A percentile compares a stretch with the other conserved stretches of the same genome.
Evolutionary conservation across 2,329 filamentous ascomycete species (phyloP).

Genomic region (Scedosporium aurantiacum): DNA sequence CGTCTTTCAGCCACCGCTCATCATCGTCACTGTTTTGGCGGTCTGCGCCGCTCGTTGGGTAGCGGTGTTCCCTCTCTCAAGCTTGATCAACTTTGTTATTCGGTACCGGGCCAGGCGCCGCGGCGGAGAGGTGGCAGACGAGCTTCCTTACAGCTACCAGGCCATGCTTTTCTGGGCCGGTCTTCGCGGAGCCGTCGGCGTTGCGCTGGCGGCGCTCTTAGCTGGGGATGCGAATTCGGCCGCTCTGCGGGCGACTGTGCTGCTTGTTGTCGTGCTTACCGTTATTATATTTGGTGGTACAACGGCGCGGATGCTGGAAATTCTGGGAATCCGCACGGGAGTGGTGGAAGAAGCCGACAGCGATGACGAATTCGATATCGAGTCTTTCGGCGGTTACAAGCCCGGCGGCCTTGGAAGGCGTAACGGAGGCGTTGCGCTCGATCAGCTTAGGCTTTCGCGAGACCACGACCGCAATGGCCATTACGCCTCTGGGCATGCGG

Average conservation of each 20-base stretch:
- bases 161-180: conserved; percentile 99
- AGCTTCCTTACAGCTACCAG: conserved; percentile 89
- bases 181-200: conserved; percentile 86
- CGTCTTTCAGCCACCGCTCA: conserved; percentile 88
- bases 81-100: conserved; percentile 84
- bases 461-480: conserved; percentile 23
- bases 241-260: conserved; percentile 83
- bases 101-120: conserved; percentile 70
- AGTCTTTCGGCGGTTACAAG: conserved; percentile 58
- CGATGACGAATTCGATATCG: conserved; percentile 97
- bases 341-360: conserved; percentile 96
- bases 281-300: conserved; percentile 99
- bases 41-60: conserved; percentile 90
- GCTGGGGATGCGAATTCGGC: conserved; percentile 64
- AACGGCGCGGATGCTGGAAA: conserved; percentile 94
- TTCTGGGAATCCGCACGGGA: conserved; percentile 88
- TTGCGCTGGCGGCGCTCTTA: conserved; percentile 82
- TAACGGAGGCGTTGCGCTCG: conserved; percentile 48
- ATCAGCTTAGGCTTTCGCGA: conserved; percentile 12
- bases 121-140: conserved; percentile 66
- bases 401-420: conserved; percentile 39
- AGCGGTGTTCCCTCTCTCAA: conserved; percentile 87
- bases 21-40: conserved; percentile 81
- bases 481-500: conserved; percentile 36
- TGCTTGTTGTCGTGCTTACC: conserved; percentile 92